Base-by-base conservation (phyloP, 1,139 yeast species). In the Pichiaceae sp. region DNA sequence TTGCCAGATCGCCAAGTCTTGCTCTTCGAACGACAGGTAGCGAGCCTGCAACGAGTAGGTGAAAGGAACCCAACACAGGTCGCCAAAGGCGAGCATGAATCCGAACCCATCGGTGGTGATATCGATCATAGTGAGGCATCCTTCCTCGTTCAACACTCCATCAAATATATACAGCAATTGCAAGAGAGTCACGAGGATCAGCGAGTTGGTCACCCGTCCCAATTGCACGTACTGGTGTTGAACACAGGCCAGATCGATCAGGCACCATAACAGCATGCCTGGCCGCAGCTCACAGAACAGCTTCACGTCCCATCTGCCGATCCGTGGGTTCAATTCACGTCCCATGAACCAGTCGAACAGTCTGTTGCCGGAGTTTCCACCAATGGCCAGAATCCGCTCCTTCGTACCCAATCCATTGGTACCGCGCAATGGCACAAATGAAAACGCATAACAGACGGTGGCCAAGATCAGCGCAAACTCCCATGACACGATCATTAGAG, bases 281-380 rank as follows among this genome's bases (percentile, higher is more conserved):
- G 99, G 99, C 50, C 96, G 76, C 60, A 93, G 72, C 59, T 91
- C 99, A 57, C 95, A 85, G 53, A 84, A 93, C 47, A 87, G 62
- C 60, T 91, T 91, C 55, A 91, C 77, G 56, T 91, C 98, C 70
- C 89, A 76, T 1, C 71, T 54, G 0, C 95, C 95, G 39, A 86
- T 64, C 49, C 97, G 70, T 24, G 98, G 98, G 55, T 93, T 93
- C 54, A 93, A 67, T 58, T 91, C 97, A 38, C 98, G 74, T 21
- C 99, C 99, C 56, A 91, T 87, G 54, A 86, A 93, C 96, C 96
- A 91, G 59, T 91, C 96, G 56, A 84, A 91, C 21, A 89, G 51
- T 1, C 62, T 47, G 47, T 74, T 78, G 0, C 86, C 85, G 0
- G 95, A 69, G 60, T 91, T 91, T 3, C 98, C 98, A 34, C 93